phyloP scores from a whole-genome alignment of 1,284 basidiomycete genomes.

The Ceratobasidium papillatum region DNA sequence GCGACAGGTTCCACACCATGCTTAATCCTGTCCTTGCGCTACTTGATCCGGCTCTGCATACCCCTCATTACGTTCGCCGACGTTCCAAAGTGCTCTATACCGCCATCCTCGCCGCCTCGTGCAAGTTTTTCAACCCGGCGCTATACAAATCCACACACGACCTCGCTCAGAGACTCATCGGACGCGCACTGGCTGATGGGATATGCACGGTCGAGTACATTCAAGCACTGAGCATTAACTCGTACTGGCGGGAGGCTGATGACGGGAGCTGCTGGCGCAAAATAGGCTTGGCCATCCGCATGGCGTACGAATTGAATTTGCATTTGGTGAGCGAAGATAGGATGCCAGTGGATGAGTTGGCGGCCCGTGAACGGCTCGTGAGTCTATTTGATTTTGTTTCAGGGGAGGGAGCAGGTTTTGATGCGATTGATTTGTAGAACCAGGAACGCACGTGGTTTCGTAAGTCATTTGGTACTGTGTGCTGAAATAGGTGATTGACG shows the following conservation, averaged over 20 bases:
- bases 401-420: not conserved
- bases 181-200: conserved; percentile 53
- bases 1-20: conserved; percentile 29
- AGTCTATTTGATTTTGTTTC: not conserved
- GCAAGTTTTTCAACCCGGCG: conserved; percentile 52
- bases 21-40: conserved; percentile 49
- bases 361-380: conserved; percentile 46
- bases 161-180: conserved; percentile 52
- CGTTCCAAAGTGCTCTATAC: conserved; percentile 54
- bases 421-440: conserved; percentile 36
- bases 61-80: conserved; percentile 50
- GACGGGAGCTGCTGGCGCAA: conserved; percentile 51
- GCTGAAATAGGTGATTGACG: not conserved
- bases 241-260: conserved; percentile 55
- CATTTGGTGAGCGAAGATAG: conserved; percentile 47
- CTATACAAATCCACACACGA: conserved; percentile 50
- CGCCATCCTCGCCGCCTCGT: conserved; percentile 53
- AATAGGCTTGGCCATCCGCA: conserved; percentile 49
- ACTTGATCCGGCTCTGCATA: conserved; percentile 53
- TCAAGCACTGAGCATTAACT: conserved; percentile 53
- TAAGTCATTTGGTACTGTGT: conserved; percentile 39
- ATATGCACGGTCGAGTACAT: conserved; percentile 52
- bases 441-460: conserved; percentile 48
- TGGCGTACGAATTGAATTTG: conserved; percentile 53
- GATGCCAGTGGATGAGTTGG: conserved; percentile 46